Percentiles rank a stretch among this genome's conserved stretches.
Conservation (phyloP, 805 yeast genomes). For the Komagataella populi region DNA sequence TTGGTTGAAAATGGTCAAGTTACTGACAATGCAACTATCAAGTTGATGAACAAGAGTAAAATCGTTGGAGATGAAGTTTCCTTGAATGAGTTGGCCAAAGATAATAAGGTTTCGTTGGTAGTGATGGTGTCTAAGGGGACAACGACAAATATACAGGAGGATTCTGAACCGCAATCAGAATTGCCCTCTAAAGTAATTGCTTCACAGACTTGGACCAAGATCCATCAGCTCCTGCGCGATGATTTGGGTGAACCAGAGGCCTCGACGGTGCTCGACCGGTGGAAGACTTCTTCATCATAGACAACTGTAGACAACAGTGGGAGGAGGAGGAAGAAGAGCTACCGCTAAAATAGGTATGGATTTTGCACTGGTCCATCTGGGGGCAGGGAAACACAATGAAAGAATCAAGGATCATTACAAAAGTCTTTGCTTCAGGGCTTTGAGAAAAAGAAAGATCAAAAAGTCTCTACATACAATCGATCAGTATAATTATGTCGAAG, state of each 20-base stretch:
- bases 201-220: background rate
- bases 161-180: background rate
- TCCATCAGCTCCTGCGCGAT: background rate
- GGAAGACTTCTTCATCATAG: background rate
- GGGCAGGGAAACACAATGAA: slow-evolving; percentile 33
- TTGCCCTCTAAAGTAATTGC: background rate
- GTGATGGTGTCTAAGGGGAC: background rate
- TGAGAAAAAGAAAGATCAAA: background rate
- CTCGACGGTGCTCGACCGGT: background rate
- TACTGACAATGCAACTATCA: slow-evolving; percentile 22
- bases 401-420: slow-evolving; percentile 12
- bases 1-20: slow-evolving; percentile 18
- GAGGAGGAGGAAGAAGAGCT: background rate
- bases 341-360: background rate
- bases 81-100: slow-evolving; percentile 9
- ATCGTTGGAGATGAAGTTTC: slow-evolving; percentile 30
- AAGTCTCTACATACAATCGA: background rate
- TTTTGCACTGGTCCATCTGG: slow-evolving; percentile 26
- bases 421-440: slow-evolving; percentile 15
- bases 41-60: slow-evolving; percentile 35
- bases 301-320: background rate
- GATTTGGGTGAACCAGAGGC: background rate
- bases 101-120: background rate
- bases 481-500: background rate
- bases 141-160: background rate